Evolutionary conservation across 164 flowering plant genomes (phyloP).

Genomic region (Echeveria elegans): DNA sequence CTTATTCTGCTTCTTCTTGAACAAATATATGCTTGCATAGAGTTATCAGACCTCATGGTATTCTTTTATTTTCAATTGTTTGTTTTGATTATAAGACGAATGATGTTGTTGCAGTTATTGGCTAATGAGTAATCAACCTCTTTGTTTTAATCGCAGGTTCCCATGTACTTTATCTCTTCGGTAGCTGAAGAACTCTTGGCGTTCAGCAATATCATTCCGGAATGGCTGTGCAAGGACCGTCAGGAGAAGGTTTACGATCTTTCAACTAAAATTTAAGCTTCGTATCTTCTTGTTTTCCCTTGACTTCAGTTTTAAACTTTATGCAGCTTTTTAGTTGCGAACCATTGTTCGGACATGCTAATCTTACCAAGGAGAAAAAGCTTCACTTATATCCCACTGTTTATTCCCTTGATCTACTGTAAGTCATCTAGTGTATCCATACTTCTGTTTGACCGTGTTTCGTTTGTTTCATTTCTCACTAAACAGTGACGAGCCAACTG

Average conservation of each 20-base stretch:
- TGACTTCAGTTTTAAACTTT: not conserved
- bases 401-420: conserved; percentile 58
- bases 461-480: not conserved
- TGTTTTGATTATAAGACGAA: not conserved
- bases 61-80: not conserved
- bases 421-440: conserved; percentile 19
- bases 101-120: not conserved
- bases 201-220: conserved; percentile 63
- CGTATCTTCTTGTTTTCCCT: not conserved
- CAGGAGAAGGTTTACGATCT: conserved; percentile 54
- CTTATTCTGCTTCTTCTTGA: conserved; percentile 63
- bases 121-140: not conserved
- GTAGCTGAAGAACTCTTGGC: conserved; percentile 73
- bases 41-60: conserved; percentile 52
- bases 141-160: conserved; percentile 38
- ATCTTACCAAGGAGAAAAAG: conserved; percentile 53
- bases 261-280: not conserved
- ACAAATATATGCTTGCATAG: conserved; percentile 36
- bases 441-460: not conserved
- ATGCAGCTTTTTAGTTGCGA: conserved; percentile 65
- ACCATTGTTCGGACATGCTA: conserved; percentile 58
- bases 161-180: conserved; percentile 66
- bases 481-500: conserved; percentile 3
- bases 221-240: conserved; percentile 73
- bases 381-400: conserved; percentile 56